Evolutionary conservation across 345 rosid genomes (phyloP), one percentile per base, ranked within the genome.

Genomic region (Gossypium ekmanianum): DNA sequence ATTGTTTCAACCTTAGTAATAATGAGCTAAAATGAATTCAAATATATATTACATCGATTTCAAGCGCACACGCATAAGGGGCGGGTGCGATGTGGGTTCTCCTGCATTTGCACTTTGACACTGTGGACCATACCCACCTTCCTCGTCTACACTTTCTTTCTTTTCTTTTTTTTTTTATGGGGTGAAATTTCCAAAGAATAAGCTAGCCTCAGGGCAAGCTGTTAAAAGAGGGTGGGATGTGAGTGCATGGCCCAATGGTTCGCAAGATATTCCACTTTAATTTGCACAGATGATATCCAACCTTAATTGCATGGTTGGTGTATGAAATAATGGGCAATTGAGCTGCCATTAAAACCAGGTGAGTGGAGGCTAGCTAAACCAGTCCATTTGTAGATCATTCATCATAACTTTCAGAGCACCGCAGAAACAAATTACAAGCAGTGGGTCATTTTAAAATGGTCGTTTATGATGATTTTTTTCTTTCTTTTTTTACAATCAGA

Each of bases 281-380:
- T 57, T 1, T 66, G 74, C 55, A 66, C 55, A 66, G 2, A 20
- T 48, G 55, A 20, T 68, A 20, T 47, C 20, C 56, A 24, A 47
- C 54, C 71, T 66, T 45, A 45, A 66, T 67, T 45, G 55, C 71
- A 67, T 45, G 71, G 71, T 67, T 47, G 71, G 22, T 56, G 61
- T 56, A 56, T 18, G 61, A 20, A 20, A 56, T 56, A 47, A 67
- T 68, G 57, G 58, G 57, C 72, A 68, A 68, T 68, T 48, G 29
- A 68, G 50, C 57, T 50, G 72, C 41, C 43, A 24, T 16, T 68
- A 50, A 50, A 48, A 27, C 56, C 43, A 13, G 43, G 48, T 20
- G 26, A 68, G 51, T 47, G 56, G 72, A 47, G 51, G 48, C 39
- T n/a, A 64, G 56, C 41, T 47, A 47, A 43, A 18, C 26, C 65